phyloP scores from a whole-genome alignment of 192 early-diverging fungal genomes.

The Radiomyces spectabilis region DNA sequence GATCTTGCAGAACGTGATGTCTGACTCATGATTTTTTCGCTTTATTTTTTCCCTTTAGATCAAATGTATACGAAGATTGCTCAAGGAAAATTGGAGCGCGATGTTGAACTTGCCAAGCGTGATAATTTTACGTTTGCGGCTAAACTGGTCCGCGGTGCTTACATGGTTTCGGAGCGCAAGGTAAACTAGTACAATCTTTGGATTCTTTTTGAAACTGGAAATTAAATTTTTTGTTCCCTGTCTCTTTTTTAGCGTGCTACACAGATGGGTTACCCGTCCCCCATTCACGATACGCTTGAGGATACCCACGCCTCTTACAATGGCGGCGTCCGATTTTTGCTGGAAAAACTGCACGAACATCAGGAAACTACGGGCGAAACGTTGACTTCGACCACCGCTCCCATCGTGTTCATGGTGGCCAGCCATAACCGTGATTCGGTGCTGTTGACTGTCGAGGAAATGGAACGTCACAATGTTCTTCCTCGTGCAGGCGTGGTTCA shows the following conservation, averaged over 20 bases:
- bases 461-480: conserved; percentile 53
- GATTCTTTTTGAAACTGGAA: background rate
- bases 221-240: background rate
- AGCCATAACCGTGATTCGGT: conserved; percentile 86
- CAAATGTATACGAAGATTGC: conserved; percentile 89
- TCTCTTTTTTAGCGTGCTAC: conserved; percentile 46
- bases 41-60: conserved; percentile 12
- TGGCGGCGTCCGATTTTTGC: conserved; percentile 61
- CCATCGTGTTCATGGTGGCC: conserved; percentile 77
- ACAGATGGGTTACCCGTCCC: conserved; percentile 60
- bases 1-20: background rate
- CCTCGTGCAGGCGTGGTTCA: conserved; percentile 55
- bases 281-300: conserved; percentile 72
- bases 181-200: conserved; percentile 2
- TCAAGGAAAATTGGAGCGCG: conserved; percentile 49
- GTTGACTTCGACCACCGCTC: conserved; percentile 18
- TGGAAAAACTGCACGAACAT: conserved; percentile 48
- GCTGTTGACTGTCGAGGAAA: conserved; percentile 44
- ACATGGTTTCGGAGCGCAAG: conserved; percentile 44
- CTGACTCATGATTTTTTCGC: background rate
- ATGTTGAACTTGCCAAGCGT: conserved; percentile 58
- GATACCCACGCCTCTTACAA: conserved; percentile 84
- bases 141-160: conserved; percentile 62
- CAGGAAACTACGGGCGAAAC: conserved; percentile 12
- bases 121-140: conserved; percentile 71